phyloP scores from a whole-genome alignment of 495 filamentous ascomycete genomes.

The Entonaema liquescens region DNA sequence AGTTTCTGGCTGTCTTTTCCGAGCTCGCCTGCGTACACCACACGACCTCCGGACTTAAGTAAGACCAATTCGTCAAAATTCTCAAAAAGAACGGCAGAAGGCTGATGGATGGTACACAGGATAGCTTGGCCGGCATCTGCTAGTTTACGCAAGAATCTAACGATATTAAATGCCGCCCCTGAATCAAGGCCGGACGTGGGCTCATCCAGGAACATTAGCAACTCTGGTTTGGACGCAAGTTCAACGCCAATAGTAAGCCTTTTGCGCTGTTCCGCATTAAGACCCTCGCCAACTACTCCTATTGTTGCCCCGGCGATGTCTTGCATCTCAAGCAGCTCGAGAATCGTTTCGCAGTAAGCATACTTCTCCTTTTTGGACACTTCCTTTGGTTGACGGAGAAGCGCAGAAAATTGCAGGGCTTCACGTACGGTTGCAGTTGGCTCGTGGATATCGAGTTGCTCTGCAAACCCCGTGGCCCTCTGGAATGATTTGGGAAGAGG shows the following conservation, averaged over 20 bases:
- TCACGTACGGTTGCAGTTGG: conserved; percentile 77
- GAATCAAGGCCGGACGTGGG: conserved; percentile 78
- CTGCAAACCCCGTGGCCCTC: conserved; percentile 86
- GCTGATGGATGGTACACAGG: conserved; percentile 79
- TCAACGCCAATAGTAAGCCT: conserved; percentile 81
- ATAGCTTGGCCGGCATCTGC: conserved; percentile 75
- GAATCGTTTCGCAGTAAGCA: conserved; percentile 78
- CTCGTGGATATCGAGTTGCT: conserved; percentile 86
- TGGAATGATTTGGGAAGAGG: conserved; percentile 75
- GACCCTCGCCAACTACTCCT: conserved; percentile 75
- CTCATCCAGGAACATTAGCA: conserved; percentile 78
- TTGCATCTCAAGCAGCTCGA: conserved; percentile 79
- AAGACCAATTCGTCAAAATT: conserved; percentile 75
- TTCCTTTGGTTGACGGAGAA: conserved; percentile 74
- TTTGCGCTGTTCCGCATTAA: conserved; percentile 85
- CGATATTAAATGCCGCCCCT: conserved; percentile 70
- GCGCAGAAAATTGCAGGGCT: conserved; percentile 73
- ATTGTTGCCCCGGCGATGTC: conserved; percentile 78
- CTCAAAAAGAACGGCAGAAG: conserved; percentile 73
- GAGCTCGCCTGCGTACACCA: conserved; percentile 72
- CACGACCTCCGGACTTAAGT: conserved; percentile 70
- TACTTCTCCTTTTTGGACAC: conserved; percentile 69
- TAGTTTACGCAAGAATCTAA: conserved; percentile 71
- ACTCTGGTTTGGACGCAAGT: conserved; percentile 75
- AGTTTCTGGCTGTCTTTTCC: conserved; percentile 51